phyloP scores from a whole-genome alignment of 1,284 basidiomycete species.

The Ganoderma meredithae region DNA sequence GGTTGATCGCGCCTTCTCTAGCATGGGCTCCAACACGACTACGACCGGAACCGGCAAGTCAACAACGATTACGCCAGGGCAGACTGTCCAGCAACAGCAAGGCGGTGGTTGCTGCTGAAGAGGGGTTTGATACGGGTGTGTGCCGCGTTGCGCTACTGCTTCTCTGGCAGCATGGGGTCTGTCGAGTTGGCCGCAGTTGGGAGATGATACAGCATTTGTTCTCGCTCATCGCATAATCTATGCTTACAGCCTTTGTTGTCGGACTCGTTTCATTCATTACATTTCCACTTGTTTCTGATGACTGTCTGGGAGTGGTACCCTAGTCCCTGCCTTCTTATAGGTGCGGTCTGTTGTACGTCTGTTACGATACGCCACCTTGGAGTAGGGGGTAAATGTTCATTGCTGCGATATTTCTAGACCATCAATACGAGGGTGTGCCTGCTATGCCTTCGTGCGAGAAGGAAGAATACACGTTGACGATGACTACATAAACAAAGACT shows the following conservation, averaged over 20 bases:
- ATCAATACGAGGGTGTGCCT: background rate
- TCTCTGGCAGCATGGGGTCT: conserved; percentile 21
- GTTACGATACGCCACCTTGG: conserved; percentile 29
- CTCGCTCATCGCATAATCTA: conserved; percentile 41
- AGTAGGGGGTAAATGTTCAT: conserved; percentile 31
- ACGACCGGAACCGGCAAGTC: conserved; percentile 77
- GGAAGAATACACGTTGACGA: background rate
- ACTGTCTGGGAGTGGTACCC: conserved; percentile 25
- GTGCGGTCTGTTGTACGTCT: conserved; percentile 27
- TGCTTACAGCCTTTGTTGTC: conserved; percentile 43
- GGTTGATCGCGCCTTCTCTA: conserved; percentile 40
- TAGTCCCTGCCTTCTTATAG: conserved; percentile 22
- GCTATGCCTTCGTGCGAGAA: background rate
- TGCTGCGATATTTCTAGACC: conserved; percentile 22
- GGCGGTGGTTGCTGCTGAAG: conserved; percentile 78
- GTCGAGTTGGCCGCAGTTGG: conserved; percentile 25
- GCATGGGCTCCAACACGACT: conserved; percentile 82
- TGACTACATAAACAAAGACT: background rate
- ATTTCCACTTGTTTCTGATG: conserved; percentile 26
- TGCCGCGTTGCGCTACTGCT: conserved; percentile 16
- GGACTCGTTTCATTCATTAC: conserved; percentile 36
- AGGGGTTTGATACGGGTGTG: conserved; percentile 14
- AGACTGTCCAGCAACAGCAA: conserved; percentile 79
- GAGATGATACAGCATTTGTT: conserved; percentile 33
- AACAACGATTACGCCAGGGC: conserved; percentile 73